Percentiles rank a stretch among this genome's conserved stretches.
Evolutionary conservation across 495 filamentous ascomycete species (phyloP).

Genomic region (Trichoderma virens): DNA sequence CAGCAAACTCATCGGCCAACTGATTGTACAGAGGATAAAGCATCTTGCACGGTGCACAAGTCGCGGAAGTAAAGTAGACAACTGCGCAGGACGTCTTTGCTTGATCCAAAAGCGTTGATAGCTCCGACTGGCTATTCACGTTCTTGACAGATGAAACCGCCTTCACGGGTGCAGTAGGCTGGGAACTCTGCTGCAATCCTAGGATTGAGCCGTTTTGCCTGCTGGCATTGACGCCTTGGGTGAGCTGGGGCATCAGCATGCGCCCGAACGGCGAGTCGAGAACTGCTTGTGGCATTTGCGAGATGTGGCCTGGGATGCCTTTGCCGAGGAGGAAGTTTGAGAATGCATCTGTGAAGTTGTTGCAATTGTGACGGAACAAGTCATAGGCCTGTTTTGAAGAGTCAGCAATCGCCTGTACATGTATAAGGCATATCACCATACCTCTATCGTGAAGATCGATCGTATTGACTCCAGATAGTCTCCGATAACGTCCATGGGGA

Average conservation of each 20-base stretch:
- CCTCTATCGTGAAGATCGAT: conserved; percentile 75
- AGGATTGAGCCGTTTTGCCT: conserved; percentile 46
- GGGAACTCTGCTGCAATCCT: conserved; percentile 35
- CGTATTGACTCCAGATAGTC: conserved; percentile 84
- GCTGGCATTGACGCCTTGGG: conserved; percentile 60
- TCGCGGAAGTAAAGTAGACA: conserved; percentile 87
- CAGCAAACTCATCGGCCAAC: conserved; percentile 66
- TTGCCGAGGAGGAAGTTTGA: conserved; percentile 84
- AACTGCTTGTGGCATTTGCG: conserved; percentile 78
- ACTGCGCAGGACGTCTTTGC: conserved; percentile 64
- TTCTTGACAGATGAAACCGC: conserved; percentile 26
- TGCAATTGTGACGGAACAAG: conserved; percentile 83
- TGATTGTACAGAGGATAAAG: conserved; percentile 80
- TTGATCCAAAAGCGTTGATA: conserved; percentile 51
- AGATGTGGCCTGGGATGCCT: conserved; percentile 81
- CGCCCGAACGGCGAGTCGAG: conserved; percentile 85
- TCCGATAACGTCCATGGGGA: conserved; percentile 75
- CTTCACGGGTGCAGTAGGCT: conserved; percentile 24
- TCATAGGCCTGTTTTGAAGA: conserved; percentile 63
- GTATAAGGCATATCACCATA: conserved; percentile 23
- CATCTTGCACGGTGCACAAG: conserved; percentile 75
- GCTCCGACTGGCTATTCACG: conserved; percentile 39
- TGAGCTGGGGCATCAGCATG: conserved; percentile 80
- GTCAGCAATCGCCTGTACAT: conserved; percentile 11
- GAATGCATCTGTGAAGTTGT: conserved; percentile 96